A percentile compares a stretch with the other conserved stretches of the same genome.
Conservation (phyloP, 2,329 filamentous ascomycete genomes). For the Chaetomium strumarium region DNA sequence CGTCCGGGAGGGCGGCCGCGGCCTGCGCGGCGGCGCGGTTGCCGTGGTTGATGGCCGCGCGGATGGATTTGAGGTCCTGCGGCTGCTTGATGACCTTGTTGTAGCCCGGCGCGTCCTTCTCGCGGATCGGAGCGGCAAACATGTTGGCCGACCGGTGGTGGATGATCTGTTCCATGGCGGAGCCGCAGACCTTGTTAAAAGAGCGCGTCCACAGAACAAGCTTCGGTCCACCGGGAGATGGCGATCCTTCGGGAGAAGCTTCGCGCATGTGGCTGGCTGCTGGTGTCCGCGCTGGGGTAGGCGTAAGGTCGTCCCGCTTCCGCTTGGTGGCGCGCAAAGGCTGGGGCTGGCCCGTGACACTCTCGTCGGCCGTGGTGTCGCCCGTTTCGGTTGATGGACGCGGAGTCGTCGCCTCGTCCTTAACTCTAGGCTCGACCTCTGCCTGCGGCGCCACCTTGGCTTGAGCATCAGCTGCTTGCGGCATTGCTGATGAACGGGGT, state of each 20-base stretch:
- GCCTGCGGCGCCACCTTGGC: slow-evolving; percentile 35
- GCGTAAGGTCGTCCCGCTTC: slow-evolving; percentile 51
- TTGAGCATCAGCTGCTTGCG: neutral
- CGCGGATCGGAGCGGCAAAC: slow-evolving; percentile 69
- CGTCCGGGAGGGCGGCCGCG: slow-evolving; percentile 54
- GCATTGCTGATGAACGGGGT: neutral
- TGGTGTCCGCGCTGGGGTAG: slow-evolving; percentile 30
- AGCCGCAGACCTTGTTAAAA: slow-evolving; percentile 65
- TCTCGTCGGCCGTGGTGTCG: slow-evolving; percentile 52
- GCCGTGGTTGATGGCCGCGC: slow-evolving; percentile 68
- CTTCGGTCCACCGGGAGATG: slow-evolving; percentile 49
- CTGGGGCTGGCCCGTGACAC: slow-evolving; percentile 36
- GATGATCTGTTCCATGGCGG: slow-evolving; percentile 69
- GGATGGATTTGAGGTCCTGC: slow-evolving; percentile 72
- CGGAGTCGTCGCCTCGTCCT: slow-evolving; percentile 55
- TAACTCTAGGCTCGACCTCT: slow-evolving; percentile 42
- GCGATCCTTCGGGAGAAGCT: slow-evolving; percentile 22
- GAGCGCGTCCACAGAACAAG: slow-evolving; percentile 71
- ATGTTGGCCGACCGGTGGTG: slow-evolving; percentile 74
- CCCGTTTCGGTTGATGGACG: slow-evolving; percentile 47
- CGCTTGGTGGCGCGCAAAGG: slow-evolving; percentile 42
- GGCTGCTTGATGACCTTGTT: slow-evolving; percentile 66
- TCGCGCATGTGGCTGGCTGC: slow-evolving; percentile 7
- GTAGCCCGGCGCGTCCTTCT: slow-evolving; percentile 71
- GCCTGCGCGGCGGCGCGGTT: slow-evolving; percentile 57